Evolutionary conservation across 2,329 filamentous ascomycete genomes (phyloP).

Genomic region (Leptodontidium sp.): DNA sequence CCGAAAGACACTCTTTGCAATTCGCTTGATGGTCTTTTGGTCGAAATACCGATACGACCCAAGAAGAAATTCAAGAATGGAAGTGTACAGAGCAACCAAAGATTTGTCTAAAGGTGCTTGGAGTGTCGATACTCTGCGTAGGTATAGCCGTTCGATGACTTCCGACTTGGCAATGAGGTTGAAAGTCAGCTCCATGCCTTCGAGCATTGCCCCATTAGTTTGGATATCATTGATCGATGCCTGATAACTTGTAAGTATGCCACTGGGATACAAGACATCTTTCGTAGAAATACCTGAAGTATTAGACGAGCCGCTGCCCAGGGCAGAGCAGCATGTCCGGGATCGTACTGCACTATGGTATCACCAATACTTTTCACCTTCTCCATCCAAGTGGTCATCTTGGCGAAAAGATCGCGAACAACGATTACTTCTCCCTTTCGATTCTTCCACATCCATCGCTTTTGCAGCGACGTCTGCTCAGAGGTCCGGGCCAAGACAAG

Average conservation of each 20-base stretch:
- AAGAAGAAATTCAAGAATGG: slow-evolving; percentile 25
- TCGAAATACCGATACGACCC: slow-evolving; percentile 24
- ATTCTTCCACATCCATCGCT: slow-evolving; percentile 28
- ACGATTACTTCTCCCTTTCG: slow-evolving; percentile 23
- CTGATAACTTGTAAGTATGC: background rate
- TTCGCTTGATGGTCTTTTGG: slow-evolving; percentile 14
- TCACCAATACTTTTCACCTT: slow-evolving; percentile 30
- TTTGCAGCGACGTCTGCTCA: slow-evolving; percentile 17
- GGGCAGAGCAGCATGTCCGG: slow-evolving; percentile 29
- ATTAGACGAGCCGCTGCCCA: slow-evolving; percentile 28
- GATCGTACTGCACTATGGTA: slow-evolving; percentile 28
- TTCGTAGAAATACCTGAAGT: background rate
- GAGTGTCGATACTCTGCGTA: slow-evolving; percentile 3
- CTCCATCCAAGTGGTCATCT: slow-evolving; percentile 28
- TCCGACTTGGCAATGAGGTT: slow-evolving; percentile 28
- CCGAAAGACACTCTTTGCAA: slow-evolving; percentile 29
- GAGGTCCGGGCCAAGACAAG: background rate
- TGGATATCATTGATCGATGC: slow-evolving; percentile 18
- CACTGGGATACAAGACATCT: background rate
- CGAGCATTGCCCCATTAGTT: slow-evolving; percentile 25
- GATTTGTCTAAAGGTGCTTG: slow-evolving; percentile 1
- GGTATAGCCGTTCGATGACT: slow-evolving; percentile 28
- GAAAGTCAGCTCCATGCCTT: slow-evolving; percentile 27
- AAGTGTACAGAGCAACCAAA: slow-evolving; percentile 24
- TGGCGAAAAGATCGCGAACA: slow-evolving; percentile 27